A percentile compares a stretch with the other conserved stretches of the same genome.
Conservation (phyloP, 345 rosid species). For the Eucalyptus globulus region DNA sequence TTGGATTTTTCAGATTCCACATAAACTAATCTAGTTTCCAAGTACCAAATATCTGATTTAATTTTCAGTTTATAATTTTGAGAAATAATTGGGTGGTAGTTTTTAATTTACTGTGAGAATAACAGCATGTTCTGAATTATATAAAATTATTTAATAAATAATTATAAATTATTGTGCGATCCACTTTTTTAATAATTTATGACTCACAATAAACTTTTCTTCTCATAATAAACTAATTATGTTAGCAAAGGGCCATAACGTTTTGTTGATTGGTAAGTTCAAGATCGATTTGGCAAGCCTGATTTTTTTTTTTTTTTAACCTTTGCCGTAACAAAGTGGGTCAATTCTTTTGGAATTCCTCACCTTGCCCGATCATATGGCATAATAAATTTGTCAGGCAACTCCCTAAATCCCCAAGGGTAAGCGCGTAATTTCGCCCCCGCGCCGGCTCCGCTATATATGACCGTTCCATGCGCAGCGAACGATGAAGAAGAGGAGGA, state of each 20-base stretch:
- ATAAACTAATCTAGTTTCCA: rapidly evolving
- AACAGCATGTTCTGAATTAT: rapidly evolving
- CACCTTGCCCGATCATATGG: neutral
- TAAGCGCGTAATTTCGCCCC: neutral
- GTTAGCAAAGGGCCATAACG: too few relatives aligned
- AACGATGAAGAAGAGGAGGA: neutral
- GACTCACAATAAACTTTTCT: rapidly evolving
- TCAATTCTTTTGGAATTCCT: neutral
- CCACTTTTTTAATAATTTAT: too few relatives aligned
- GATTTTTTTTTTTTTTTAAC: neutral
- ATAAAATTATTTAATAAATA: too few relatives aligned
- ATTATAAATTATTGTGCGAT: rapidly evolving
- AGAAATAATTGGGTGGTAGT: rapidly evolving
- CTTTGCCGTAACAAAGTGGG: neutral
- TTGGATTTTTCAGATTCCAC: neutral
- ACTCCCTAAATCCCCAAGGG: neutral
- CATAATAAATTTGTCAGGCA: neutral
- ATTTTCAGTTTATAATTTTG: neutral
- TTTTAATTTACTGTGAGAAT: rapidly evolving
- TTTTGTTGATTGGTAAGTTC: neutral
- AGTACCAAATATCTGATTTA: neutral
- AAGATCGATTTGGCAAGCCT: neutral
- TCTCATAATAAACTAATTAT: too few relatives aligned
- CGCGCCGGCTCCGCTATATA: neutral
- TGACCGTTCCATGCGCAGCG: neutral